Base-by-base conservation (phyloP, 495 filamentous ascomycete species). In the Aspergillus ostianus region DNA sequence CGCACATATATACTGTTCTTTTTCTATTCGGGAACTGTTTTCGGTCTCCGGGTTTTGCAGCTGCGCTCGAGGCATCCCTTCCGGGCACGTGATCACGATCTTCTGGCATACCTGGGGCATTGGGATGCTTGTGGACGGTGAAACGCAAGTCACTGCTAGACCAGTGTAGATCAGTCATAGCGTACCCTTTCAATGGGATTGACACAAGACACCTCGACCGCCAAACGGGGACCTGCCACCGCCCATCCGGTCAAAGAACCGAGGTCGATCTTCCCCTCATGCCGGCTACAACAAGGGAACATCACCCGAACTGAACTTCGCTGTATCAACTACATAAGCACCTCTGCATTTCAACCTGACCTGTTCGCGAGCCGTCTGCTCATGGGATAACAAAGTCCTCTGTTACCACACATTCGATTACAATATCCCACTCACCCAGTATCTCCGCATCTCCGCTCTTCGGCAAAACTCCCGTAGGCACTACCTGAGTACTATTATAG, bases 1-100 rank as follows among this genome's bases (percentile, higher is more conserved):
- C 75, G 75, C 66, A 76, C 67, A 73, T 70, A 70, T 70, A 70
- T 66, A 63, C 32, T 58, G 67, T 66, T 71, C 57, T 65, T 67
- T 67, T 58, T 60, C 47, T 61, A 32, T 61, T 53, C 52, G 58
- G 17, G 18, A 29, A 41, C 20, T 58, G 48, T 48, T 52, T 19
- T 1, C 4, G 20, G 1, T 47, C 9, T 36, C 20, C 15, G n/a
- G 5, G 6, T 54, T 20, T 30, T 53, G 51, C 23, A 19, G 18
- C 27, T 1, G 27, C 21, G 12, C n/a, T n/a, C 26, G 7, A n/a
- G 18, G 36, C 2, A 41, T 41, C 10, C 10, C 9, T 10, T 41
- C 36, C 29, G 23, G 29, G 13, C 36, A 41, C 36, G 36, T 41
- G 36, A 41, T 10, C 36, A 10, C 13, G 13, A 10, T 41, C 36